Base-by-base conservation (phyloP, 148 eudicot species). In the Bassia scoparia region DNA sequence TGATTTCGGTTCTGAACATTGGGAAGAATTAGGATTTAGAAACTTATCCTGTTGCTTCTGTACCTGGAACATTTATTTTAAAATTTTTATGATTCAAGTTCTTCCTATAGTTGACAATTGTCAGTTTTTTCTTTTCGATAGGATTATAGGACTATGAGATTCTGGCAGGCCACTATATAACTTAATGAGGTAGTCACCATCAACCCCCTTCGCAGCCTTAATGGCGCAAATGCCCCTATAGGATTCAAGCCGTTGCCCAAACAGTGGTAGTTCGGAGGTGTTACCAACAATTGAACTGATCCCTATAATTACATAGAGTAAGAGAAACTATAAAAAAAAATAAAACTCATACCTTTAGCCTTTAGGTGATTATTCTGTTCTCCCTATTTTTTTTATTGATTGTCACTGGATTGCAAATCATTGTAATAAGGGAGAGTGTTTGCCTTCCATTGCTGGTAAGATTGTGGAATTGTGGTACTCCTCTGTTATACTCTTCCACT, bases 381-480 rank as follows among this genome's bases (percentile, higher is more conserved):
- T 12, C 30, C 0, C 46, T 41, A n/a, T 41, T 41, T 41, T 14
- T 0, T 70, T 27, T 52, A 41, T 7, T 63, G n/a, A 1, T 27
- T 9, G 27, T 46, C 58, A 54, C 44, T 63, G 80, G 58, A 66
- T 78, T 5, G 46, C 54, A 24, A 13, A 27, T 34, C 73, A 48
- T 20, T 68, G 31, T 18, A 29, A 29, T 63, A 63, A 10, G 50
- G 62, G 20, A 3, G 24, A 34, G 60, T 60, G 24, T 59, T 61
- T 44, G 34, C 53, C 49, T 59, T 50, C 30, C 61, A 60, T 23
- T 31, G 35, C 43, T 41, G 64, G 21, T 38, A 53, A 29, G 77
- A 61, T 61, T 24, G 60, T 78, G 21, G 49, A 7, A 8, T 53
- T 69, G 56, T 74, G 69, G 43, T 24, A 64, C 69, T 52, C 61